Base-by-base conservation (phyloP, 306 rosid species). In the Hylodesmum podocarpum region DNA sequence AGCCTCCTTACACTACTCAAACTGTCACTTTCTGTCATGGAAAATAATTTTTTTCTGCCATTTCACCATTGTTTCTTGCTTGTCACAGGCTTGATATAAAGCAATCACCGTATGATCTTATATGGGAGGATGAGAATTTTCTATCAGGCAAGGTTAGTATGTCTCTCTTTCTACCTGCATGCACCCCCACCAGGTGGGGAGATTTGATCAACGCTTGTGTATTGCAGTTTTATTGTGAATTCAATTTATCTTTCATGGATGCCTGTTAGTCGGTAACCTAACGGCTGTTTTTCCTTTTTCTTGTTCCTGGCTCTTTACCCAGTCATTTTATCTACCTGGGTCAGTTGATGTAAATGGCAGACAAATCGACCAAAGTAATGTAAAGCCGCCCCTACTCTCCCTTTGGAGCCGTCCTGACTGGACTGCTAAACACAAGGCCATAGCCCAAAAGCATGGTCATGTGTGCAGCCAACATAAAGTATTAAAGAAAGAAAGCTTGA, bases 251-350 rank as follows among this genome's bases (percentile, higher is more conserved):
- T 57, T 29, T 70, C 39, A 43, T 22, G 10, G 62, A 44, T 51
- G 36, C 18, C 19, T 63, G 36, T 50, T 36, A 36, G 41, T 46
- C 53, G 49, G 13, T 28, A 46, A 37, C 39, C 75, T 61, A 36
- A 55, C 49, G 46, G 47, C 25, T 76, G 28, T 37, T 2, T 25
- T 8, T 43, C 27, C 49, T 19, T 54, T 36, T 36, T 15, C 34
- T 1, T 33, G 10, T 78, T 28, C 2, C n/a, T 16, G 47, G 57
- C 47, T 34, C 36, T 50, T 78, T 18, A 4, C n/a, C n/a, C 86
- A 91, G 97, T 82, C 97, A 49, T 89, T 84, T 85, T 78, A 89
- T 87, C 76, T 86, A 18, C 91, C 93, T 7, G 97, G 95, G 70
- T 88, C 95, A 37, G 83, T 78, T 62, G 80, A 88, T 80, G 82